These are phyloP conservation scores for Avena sativa DNA, from an alignment of 176 grass and related monocot genomes.

Conservation along the genomic window DNA sequence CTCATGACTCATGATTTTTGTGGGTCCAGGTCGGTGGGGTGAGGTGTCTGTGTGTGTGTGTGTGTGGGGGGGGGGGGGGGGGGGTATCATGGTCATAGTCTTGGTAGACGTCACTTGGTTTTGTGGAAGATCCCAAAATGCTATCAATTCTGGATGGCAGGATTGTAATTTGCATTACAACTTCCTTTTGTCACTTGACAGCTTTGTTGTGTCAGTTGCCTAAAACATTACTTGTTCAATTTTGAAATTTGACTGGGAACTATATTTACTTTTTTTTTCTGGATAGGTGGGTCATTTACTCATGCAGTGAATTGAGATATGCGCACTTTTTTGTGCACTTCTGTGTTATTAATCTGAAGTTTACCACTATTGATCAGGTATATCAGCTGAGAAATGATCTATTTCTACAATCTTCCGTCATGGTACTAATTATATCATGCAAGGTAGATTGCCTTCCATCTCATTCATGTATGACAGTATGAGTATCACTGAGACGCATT, in stretches of 20 bases:
- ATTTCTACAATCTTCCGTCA: conserved; percentile 64
- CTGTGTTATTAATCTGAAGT: conserved; percentile 40
- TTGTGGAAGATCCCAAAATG: not conserved
- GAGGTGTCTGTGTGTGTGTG: no score
- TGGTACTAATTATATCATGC: conserved; percentile 82
- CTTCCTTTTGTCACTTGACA: conserved; percentile 11
- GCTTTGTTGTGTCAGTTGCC: conserved; percentile 22
- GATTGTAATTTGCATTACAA: not conserved
- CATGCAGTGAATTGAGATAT: not conserved
- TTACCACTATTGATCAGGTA: conserved; percentile 52
- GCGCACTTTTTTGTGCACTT: not conserved
- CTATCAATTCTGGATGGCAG: not conserved
- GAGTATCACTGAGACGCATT: conserved; percentile 7
- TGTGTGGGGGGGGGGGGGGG: no score
- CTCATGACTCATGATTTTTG: no score
- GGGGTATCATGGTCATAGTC: no score
- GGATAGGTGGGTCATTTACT: conserved; percentile 17
- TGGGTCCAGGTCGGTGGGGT: no score
- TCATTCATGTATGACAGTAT: conserved; percentile 23
- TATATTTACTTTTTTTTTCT: not conserved
- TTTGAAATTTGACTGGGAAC: conserved; percentile 7
- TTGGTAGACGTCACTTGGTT: not conserved
- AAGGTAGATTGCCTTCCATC: conserved; percentile 64
- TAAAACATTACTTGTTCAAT: not conserved
- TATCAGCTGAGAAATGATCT: conserved; percentile 63